phyloP scores from a whole-genome alignment of 345 rosid genomes.

The Garcia nutans region DNA sequence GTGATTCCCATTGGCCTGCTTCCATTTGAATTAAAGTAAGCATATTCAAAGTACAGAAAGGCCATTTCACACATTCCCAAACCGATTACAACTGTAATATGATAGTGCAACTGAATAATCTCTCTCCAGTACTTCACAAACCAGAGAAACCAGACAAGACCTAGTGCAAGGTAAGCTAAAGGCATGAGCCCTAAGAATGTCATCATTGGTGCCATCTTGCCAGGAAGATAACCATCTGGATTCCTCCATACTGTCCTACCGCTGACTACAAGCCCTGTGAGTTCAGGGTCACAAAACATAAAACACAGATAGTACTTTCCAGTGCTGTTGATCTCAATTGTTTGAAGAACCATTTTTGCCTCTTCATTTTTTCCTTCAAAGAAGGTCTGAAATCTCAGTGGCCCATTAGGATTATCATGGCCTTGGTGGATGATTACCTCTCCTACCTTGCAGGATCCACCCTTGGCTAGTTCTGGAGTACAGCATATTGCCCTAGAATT shows the following conservation, averaged over 20 bases:
- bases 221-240: constrained; percentile 43
- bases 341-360: constrained; percentile 36
- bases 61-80: constrained; percentile 55
- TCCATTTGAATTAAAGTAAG: constrained; percentile 41
- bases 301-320: constrained; percentile 50
- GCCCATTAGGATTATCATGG: constrained; percentile 23
- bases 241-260: constrained; percentile 50
- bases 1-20: constrained; percentile 39
- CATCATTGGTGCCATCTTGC: constrained; percentile 47
- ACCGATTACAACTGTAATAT: constrained; percentile 41
- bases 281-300: constrained; percentile 46
- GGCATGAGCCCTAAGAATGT: constrained; percentile 42
- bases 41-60: constrained; percentile 40
- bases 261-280: constrained; percentile 25
- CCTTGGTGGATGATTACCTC: constrained; percentile 40
- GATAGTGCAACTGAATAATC: constrained; percentile 38
- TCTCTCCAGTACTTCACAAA: constrained; percentile 40
- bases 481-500: constrained; percentile 40
- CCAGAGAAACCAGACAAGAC: constrained; percentile 43
- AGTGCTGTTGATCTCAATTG: constrained; percentile 34
- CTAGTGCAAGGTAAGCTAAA: constrained; percentile 38
- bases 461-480: constrained; percentile 31
- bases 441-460: constrained; percentile 41
- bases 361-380: constrained; percentile 42
- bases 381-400: constrained; percentile 37